Evolutionary conservation across 2,329 filamentous ascomycete species (phyloP).

Genomic region (Bimuria novae-zelandiae): DNA sequence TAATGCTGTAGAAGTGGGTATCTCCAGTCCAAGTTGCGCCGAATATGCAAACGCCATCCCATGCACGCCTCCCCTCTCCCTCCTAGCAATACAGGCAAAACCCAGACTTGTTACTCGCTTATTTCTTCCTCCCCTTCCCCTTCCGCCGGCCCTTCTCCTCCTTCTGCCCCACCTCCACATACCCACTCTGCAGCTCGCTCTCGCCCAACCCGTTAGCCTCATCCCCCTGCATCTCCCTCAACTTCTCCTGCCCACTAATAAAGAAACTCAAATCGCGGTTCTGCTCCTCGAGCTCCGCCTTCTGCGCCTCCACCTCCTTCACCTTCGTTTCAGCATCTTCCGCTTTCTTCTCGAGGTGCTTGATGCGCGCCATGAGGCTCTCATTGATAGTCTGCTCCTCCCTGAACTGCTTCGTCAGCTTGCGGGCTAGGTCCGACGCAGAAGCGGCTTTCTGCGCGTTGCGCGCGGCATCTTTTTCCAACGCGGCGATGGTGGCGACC

Average conservation of each 20-base stretch:
- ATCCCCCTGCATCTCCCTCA: conserved; percentile 70
- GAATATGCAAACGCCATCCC: background rate
- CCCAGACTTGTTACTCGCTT: background rate
- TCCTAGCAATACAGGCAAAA: too few relatives aligned
- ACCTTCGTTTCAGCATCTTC: conserved; percentile 57
- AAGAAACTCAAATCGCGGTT: conserved; percentile 88
- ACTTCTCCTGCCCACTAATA: conserved; percentile 79
- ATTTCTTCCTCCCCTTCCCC: conserved; percentile 34
- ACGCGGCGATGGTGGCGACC: conserved; percentile 62
- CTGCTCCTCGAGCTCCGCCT: conserved; percentile 78
- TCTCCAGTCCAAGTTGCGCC: background rate
- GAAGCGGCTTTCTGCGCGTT: conserved; percentile 63
- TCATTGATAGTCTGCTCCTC: conserved; percentile 88
- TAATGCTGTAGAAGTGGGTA: conserved; percentile 6
- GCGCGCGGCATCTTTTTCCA: conserved; percentile 74
- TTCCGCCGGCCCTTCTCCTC: conserved; percentile 32
- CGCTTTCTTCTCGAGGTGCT: conserved; percentile 66
- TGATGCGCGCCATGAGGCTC: conserved; percentile 80
- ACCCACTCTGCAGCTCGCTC: conserved; percentile 61
- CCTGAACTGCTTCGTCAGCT: conserved; percentile 73
- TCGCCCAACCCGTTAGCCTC: conserved; percentile 80
- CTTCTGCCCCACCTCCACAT: conserved; percentile 34
- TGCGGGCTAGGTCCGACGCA: conserved; percentile 75
- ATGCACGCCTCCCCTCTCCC: background rate
- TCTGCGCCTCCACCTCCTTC: conserved; percentile 54